phyloP scores from a whole-genome alignment of 805 yeast genomes.

The Kregervanrija fluxuum region DNA sequence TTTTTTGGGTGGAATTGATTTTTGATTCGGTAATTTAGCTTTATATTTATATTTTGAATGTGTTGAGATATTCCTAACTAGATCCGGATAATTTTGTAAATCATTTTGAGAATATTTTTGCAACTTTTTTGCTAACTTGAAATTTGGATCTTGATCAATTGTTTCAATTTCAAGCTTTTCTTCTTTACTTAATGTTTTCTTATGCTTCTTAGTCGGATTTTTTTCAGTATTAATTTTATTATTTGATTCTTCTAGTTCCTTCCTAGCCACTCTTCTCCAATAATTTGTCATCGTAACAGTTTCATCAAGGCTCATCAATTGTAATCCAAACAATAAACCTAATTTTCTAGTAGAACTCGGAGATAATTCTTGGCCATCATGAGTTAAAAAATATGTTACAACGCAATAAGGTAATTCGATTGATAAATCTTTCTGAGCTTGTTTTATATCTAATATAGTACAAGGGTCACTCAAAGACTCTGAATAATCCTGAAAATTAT shows the following conservation, averaged over 20 bases:
- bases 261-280: slow-evolving; percentile 65
- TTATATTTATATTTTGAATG: slow-evolving; percentile 26
- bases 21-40: slow-evolving; percentile 41
- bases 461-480: slow-evolving; percentile 55
- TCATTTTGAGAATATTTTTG: slow-evolving; percentile 9
- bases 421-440: slow-evolving; percentile 72
- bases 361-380: slow-evolving; percentile 81
- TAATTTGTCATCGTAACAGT: slow-evolving; percentile 68
- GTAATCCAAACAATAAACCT: slow-evolving; percentile 72
- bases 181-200: background rate
- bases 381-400: slow-evolving; percentile 59
- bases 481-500: slow-evolving; percentile 61
- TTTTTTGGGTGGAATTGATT: slow-evolving; percentile 65
- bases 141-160: slow-evolving; percentile 13
- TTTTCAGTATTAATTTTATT: background rate
- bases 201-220: background rate
- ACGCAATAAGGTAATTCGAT: slow-evolving; percentile 70
- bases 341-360: slow-evolving; percentile 57
- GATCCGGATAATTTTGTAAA: slow-evolving; percentile 17
- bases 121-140: slow-evolving; percentile 13
- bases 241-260: slow-evolving; percentile 1
- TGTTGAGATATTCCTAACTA: slow-evolving; percentile 19
- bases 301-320: slow-evolving; percentile 70
- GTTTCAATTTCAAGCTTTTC: slow-evolving; percentile 1
- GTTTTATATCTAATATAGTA: slow-evolving; percentile 63